Evolutionary conservation across 2,329 filamentous ascomycete species (phyloP), one percentile per base, ranked within the genome.

Genomic region (Emergomyces pasteurianus): DNA sequence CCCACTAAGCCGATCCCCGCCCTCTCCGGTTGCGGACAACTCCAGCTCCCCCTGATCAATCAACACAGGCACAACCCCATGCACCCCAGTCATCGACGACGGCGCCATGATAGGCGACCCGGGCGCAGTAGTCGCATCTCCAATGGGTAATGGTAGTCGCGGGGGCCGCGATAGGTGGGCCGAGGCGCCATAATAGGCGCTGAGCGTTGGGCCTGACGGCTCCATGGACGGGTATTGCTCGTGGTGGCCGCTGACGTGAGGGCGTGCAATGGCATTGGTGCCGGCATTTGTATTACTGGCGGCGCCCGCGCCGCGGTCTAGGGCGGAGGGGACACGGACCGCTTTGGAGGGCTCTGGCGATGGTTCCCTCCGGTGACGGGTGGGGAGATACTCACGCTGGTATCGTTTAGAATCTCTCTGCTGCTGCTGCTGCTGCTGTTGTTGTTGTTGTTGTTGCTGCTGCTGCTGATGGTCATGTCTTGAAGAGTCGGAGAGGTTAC

Each of bases 91-190:
- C 26, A 50, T 34, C 50, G 50, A 54, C 34, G 86, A 80, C 1
- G 90, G 83, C 7, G 87, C 85, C 64, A 92, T 83, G 65, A 96
- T 92, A 59, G 92, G 92, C 52, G 92, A 96, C 31, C 92, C 92
- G 1, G 92, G 92, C 0, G 88, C 90, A 67, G 94, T 87, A 16
- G 89, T 83, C 72, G 95, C 91, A 78, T 96, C 90, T 68, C 95
- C 91, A 68, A 97, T 96, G 60, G 92, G 92, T 62, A 97, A 83
- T 62, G 92, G 92, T 69, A 97, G 80, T 63, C 92, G 87, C 58
- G 92, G 92, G 53, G 92, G 92, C n/a, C 77, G 70, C 73, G 79
- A 72, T 57, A 77, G 68, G 67, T 78, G 72, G 58, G 74, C 69
- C 16, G 73, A 73, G 5, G 72, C 67, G 59, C 67, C 73, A 65